A percentile compares a stretch with the other conserved stretches of the same genome.
Conservation (phyloP, 2,329 filamentous ascomycete species). For the Colletotrichum lini region DNA sequence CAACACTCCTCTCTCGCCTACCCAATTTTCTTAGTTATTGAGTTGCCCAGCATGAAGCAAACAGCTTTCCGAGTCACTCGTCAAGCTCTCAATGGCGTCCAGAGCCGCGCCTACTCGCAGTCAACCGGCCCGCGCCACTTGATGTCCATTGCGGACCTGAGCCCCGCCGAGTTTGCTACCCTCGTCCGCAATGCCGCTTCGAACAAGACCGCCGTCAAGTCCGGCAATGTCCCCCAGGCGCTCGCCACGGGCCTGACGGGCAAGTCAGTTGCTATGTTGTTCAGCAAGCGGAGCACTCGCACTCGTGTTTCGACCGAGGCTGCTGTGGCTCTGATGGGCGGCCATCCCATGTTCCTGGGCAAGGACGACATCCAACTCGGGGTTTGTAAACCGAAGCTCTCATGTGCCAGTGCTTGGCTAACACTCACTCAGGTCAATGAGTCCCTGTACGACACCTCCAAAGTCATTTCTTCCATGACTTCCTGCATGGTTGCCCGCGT, state of each 20-base stretch:
- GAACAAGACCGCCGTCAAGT: slow-evolving; percentile 85
- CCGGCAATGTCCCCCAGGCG: slow-evolving; percentile 70
- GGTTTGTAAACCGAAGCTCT: slow-evolving; percentile 62
- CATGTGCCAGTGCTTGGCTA: not conserved
- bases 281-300: slow-evolving; percentile 94
- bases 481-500: slow-evolving; percentile 87
- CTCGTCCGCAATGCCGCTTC: slow-evolving; percentile 86
- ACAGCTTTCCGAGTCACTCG: slow-evolving; percentile 52
- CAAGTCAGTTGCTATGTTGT: slow-evolving; percentile 93
- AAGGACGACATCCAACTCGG: slow-evolving; percentile 97
- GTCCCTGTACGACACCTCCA: slow-evolving; percentile 90
- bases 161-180: slow-evolving; percentile 81
- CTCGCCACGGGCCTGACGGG: slow-evolving; percentile 77
- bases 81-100: slow-evolving; percentile 53
- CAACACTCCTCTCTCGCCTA: not conserved
- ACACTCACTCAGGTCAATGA: slow-evolving; percentile 79
- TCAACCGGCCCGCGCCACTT: slow-evolving; percentile 79
- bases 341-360: slow-evolving; percentile 95
- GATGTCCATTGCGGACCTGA: slow-evolving; percentile 90
- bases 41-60: slow-evolving; percentile 51
- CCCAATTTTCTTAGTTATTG: slow-evolving; percentile 7
- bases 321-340: slow-evolving; percentile 88
- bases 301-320: slow-evolving; percentile 95
- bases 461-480: slow-evolving; percentile 95
- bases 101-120: slow-evolving; percentile 61